Percentiles rank a stretch among this genome's conserved stretches.
These are phyloP conservation scores for Venturia aucupariae DNA, from an alignment of 2,329 filamentous ascomycete species.

Conservation along the genomic window DNA sequence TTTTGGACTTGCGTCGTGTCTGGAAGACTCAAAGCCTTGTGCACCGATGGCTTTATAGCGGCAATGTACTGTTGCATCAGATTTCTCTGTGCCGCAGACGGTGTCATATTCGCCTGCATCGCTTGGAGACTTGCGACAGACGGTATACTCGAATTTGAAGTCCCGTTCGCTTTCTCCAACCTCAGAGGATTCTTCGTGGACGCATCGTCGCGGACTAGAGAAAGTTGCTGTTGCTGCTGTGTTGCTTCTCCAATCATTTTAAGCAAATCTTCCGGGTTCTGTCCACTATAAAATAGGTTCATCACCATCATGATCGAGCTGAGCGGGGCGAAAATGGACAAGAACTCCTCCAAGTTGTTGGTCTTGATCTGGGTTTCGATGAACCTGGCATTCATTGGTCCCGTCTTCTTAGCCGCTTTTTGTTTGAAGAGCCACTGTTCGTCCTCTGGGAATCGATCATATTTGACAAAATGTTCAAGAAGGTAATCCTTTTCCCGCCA, in stretches of 20 bases:
- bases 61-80: constrained; percentile 12
- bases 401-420: constrained; percentile 13
- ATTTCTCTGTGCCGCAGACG: constrained; percentile 5
- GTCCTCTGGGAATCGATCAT: constrained; percentile 70
- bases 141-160: background rate
- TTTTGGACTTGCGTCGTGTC: background rate
- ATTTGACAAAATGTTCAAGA: constrained; percentile 67
- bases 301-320: constrained; percentile 41
- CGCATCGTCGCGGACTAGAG: background rate
- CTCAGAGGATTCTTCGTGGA: background rate
- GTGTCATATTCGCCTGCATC: constrained; percentile 4
- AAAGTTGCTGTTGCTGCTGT: constrained; percentile 7
- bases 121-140: background rate
- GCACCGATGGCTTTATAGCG: constrained; percentile 8
- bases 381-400: constrained; percentile 29
- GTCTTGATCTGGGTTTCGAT: constrained; percentile 42
- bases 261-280: constrained; percentile 11
- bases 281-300: constrained; percentile 33
- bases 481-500: constrained; percentile 91
- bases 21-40: background rate
- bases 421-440: constrained; percentile 25
- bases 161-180: background rate
- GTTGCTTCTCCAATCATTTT: constrained; percentile 11
- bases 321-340: constrained; percentile 43
- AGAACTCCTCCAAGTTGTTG: constrained; percentile 42